Conservation (phyloP, 768 basidiomycete species). For the Suillus spraguei region DNA sequence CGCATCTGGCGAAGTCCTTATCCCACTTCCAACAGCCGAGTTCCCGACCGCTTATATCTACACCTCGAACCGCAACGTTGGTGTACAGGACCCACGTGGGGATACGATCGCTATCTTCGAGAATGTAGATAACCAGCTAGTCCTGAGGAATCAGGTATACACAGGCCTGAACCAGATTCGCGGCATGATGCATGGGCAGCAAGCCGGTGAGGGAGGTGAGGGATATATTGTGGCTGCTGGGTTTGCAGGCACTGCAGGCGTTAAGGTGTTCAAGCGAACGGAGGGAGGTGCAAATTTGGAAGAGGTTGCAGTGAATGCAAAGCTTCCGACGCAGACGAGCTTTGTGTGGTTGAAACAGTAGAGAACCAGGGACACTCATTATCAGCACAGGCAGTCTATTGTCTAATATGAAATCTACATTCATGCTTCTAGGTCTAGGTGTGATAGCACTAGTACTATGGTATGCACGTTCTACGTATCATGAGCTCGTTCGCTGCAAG, state of each 20-base stretch:
- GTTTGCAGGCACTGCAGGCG: constrained; percentile 53
- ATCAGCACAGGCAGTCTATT: not conserved
- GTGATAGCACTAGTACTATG: not conserved
- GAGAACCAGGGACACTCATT: too few relatives aligned
- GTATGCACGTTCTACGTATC: not conserved
- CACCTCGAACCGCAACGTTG: constrained; percentile 67
- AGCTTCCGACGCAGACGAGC: constrained; percentile 50
- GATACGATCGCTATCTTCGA: constrained; percentile 69
- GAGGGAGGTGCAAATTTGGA: constrained; percentile 53
- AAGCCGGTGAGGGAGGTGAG: constrained; percentile 45
- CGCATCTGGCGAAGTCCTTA: constrained; percentile 63
- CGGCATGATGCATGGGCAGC: constrained; percentile 61
- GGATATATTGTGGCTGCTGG: constrained; percentile 60
- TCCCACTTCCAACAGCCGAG: constrained; percentile 45
- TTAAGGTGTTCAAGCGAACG: constrained; percentile 57
- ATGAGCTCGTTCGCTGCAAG: constrained; percentile 15
- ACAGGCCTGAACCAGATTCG: constrained; percentile 66
- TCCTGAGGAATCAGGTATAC: constrained; percentile 55
- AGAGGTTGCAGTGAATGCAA: constrained; percentile 54
- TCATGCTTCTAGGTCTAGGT: not conserved
- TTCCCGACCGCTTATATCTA: constrained; percentile 64
- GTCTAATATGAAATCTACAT: not conserved
- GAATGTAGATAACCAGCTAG: constrained; percentile 39
- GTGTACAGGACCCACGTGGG: constrained; percentile 50
- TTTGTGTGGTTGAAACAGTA: constrained; percentile 45